Percentiles rank a stretch among this genome's conserved stretches.
These are phyloP conservation scores for Calocybe cyanea DNA, from an alignment of 768 basidiomycete species.

Conservation along the genomic window DNA sequence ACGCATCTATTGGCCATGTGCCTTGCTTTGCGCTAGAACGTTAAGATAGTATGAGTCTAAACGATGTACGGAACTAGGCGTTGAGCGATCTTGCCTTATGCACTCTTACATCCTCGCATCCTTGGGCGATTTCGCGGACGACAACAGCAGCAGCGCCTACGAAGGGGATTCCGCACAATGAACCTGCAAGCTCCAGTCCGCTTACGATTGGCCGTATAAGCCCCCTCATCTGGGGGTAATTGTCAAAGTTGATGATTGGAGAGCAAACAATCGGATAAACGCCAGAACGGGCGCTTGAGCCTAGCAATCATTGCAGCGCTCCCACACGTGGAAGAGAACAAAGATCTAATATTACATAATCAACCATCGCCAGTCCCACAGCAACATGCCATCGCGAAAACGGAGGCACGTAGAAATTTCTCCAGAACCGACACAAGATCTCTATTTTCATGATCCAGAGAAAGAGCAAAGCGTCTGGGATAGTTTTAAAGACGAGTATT, in stretches of 20 bases:
- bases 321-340: too few relatives aligned
- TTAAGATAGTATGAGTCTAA: neutral
- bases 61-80: neutral
- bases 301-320: too few relatives aligned
- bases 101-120: constrained; percentile 42
- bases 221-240: constrained; percentile 15
- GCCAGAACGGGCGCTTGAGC: constrained; percentile 6
- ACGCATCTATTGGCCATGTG: constrained; percentile 41
- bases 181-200: constrained; percentile 39
- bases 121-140: constrained; percentile 38
- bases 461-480: constrained; percentile 72
- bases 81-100: constrained; percentile 39
- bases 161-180: constrained; percentile 42
- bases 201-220: constrained; percentile 19
- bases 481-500: constrained; percentile 72
- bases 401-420: constrained; percentile 44
- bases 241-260: neutral
- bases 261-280: constrained; percentile 9
- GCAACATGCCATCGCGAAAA: constrained; percentile 38
- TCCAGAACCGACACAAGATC: constrained; percentile 23
- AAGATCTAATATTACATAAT: too few relatives aligned
- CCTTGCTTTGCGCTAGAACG: constrained; percentile 35
- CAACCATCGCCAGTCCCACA: too few relatives aligned
- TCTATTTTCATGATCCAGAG: constrained; percentile 24
- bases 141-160: constrained; percentile 39